A percentile compares a stretch with the other conserved stretches of the same genome.
These are phyloP conservation scores for Hypholoma fasciculare DNA, from an alignment of 768 basidiomycete species.

Conservation along the genomic window DNA sequence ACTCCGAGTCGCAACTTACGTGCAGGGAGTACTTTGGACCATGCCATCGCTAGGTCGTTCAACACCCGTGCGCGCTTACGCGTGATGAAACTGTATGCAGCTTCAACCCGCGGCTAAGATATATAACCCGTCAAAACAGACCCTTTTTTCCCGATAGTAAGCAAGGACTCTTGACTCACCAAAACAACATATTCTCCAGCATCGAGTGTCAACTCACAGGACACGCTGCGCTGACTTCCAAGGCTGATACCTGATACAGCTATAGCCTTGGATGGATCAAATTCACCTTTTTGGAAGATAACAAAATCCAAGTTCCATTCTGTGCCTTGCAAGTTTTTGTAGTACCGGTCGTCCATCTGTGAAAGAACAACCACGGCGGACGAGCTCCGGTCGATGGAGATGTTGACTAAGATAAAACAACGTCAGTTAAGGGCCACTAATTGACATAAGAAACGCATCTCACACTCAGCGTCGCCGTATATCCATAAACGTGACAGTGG, in stretches of 20 bases:
- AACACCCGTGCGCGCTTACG: too few relatives aligned
- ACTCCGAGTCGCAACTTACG: too few relatives aligned
- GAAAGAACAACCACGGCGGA: constrained; percentile 43
- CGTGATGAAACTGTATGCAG: too few relatives aligned
- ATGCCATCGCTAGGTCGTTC: too few relatives aligned
- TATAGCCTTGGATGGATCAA: constrained; percentile 6
- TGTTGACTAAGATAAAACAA: constrained; percentile 7
- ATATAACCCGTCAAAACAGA: too few relatives aligned
- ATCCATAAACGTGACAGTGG: constrained; percentile 40
- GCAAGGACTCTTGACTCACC: constrained; percentile 18
- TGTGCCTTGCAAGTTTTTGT: constrained; percentile 34
- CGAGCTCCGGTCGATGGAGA: constrained; percentile 30
- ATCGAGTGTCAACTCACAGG: constrained; percentile 34
- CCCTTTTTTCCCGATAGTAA: too few relatives aligned
- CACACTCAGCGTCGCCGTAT: constrained; percentile 48
- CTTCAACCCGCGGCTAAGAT: too few relatives aligned
- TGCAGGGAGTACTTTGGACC: too few relatives aligned
- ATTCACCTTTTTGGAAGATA: constrained; percentile 39
- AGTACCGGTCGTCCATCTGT: constrained; percentile 44
- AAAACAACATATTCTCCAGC: constrained; percentile 40
- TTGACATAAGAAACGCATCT: constrained; percentile 12
- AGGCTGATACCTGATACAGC: not conserved
- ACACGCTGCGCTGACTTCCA: constrained; percentile 24
- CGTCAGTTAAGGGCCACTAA: not conserved
- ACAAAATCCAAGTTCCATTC: constrained; percentile 44